A percentile compares a stretch with the other conserved stretches of the same genome.
Evolutionary conservation across 352 stramenopile genomes (phyloP).

Genomic region (Phytopythium ostracodes): DNA sequence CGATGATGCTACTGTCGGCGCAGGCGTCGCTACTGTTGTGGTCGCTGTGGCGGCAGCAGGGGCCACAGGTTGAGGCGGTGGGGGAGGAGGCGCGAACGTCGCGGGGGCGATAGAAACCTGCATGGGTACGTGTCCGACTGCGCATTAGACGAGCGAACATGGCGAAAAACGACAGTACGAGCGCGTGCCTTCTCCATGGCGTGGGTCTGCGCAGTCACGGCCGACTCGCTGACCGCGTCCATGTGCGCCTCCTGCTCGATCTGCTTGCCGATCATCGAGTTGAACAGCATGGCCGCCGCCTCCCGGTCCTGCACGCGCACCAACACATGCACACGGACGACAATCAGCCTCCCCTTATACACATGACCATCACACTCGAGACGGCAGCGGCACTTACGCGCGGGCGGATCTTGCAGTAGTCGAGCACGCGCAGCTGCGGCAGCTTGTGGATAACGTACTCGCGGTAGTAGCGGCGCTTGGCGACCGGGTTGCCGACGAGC

Average conservation of each 20-base stretch:
- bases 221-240: slow-evolving; percentile 28
- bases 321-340: background rate
- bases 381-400: slow-evolving; percentile 33
- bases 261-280: slow-evolving; percentile 65
- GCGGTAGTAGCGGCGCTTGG: slow-evolving; percentile 89
- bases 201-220: slow-evolving; percentile 28
- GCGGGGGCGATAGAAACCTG: slow-evolving; percentile 28
- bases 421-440: slow-evolving; percentile 81
- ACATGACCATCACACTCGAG: background rate
- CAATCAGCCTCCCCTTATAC: background rate
- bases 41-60: background rate
- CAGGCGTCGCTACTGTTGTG: slow-evolving; percentile 5
- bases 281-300: slow-evolving; percentile 65
- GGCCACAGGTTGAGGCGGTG: slow-evolving; percentile 16
- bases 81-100: slow-evolving; percentile 18
- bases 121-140: background rate
- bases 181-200: slow-evolving; percentile 31
- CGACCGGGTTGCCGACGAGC: slow-evolving; percentile 87
- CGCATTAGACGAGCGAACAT: background rate
- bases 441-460: slow-evolving; percentile 91
- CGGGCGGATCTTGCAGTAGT: slow-evolving; percentile 82
- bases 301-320: slow-evolving; percentile 57
- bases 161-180: too few relatives aligned
- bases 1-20: slow-evolving; percentile 12
- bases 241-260: slow-evolving; percentile 50